Evolutionary conservation across 2,329 filamentous ascomycete genomes (phyloP).

Genomic region (Aspergillus amoenus): DNA sequence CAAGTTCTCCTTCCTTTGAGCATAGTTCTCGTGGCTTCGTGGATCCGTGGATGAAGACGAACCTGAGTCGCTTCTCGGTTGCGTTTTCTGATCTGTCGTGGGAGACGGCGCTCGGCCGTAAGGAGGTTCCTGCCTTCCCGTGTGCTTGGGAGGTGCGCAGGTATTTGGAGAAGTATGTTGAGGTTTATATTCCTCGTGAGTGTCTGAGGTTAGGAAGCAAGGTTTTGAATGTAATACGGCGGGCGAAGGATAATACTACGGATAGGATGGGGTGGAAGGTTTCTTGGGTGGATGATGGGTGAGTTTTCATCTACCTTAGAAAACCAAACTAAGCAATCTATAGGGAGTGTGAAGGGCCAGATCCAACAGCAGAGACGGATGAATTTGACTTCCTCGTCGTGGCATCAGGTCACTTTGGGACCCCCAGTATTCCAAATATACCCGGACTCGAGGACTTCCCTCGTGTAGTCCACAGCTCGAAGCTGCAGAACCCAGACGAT

Average conservation of each 20-base stretch:
- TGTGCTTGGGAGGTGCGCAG: conserved; percentile 73
- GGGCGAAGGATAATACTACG: conserved; percentile 4
- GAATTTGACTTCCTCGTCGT: conserved; percentile 71
- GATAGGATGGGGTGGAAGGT: conserved; percentile 40
- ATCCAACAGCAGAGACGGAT: conserved; percentile 19
- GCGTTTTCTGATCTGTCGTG: conserved; percentile 64
- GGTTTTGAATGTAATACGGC: conserved; percentile 33
- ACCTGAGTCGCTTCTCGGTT: conserved; percentile 76
- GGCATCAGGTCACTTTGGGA: conserved; percentile 74
- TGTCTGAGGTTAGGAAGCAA: conserved; percentile 52
- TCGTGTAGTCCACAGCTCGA: conserved; percentile 66
- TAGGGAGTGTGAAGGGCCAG: not conserved
- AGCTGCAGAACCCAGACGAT: conserved; percentile 56
- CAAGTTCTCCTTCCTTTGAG: too few relatives aligned
- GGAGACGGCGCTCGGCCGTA: conserved; percentile 49
- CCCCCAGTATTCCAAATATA: conserved; percentile 54
- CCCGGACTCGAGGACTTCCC: conserved; percentile 30
- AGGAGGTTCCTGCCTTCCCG: conserved; percentile 63
- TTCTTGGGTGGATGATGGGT: conserved; percentile 28
- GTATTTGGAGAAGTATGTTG: conserved; percentile 67
- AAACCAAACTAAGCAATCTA: not conserved
- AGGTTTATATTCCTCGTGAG: conserved; percentile 53
- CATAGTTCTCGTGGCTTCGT: conserved; percentile 33
- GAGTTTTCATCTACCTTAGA: not conserved
- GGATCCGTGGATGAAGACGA: conserved; percentile 59